phyloP scores from a whole-genome alignment of 257 asterid genomes.

The Solanum chmielewskii region DNA sequence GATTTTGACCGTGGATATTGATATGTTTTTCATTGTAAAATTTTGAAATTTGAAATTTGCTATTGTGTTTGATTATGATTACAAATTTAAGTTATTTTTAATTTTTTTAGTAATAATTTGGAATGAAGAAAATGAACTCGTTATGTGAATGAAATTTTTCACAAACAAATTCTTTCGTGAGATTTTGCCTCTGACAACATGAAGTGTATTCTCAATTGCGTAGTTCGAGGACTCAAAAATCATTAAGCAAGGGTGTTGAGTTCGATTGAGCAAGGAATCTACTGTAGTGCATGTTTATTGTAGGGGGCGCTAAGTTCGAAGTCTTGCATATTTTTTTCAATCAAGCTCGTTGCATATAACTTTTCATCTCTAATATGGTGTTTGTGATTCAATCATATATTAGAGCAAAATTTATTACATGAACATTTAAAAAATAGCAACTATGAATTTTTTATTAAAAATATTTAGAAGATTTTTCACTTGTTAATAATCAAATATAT shows the following conservation, averaged over 20 bases:
- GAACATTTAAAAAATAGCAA: too few species aligned
- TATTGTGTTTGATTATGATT: too few species aligned
- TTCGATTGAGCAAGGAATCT: too few species aligned
- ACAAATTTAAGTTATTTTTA: too few species aligned
- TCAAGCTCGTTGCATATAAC: too few species aligned
- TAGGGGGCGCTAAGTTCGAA: neutral
- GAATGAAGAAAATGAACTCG: neutral
- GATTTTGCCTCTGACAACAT: neutral
- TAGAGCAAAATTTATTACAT: neutral
- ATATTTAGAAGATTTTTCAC: too few species aligned
- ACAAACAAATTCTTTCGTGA: neutral
- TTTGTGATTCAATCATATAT: neutral
- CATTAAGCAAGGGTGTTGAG: neutral
- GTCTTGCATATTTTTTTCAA: too few species aligned
- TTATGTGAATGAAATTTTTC: too few species aligned
- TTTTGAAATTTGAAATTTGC: too few species aligned
- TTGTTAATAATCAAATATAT: neutral
- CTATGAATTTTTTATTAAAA: rapidly evolving
- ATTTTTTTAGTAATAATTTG: neutral
- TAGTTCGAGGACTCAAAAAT: neutral
- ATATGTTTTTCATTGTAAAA: too few species aligned
- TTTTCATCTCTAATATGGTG: too few species aligned
- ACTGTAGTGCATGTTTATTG: neutral
- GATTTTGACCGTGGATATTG: neutral
- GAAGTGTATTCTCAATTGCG: neutral